Base-by-base conservation (phyloP, 352 stramenopile species). In the Globisporangium abappressorium region DNA sequence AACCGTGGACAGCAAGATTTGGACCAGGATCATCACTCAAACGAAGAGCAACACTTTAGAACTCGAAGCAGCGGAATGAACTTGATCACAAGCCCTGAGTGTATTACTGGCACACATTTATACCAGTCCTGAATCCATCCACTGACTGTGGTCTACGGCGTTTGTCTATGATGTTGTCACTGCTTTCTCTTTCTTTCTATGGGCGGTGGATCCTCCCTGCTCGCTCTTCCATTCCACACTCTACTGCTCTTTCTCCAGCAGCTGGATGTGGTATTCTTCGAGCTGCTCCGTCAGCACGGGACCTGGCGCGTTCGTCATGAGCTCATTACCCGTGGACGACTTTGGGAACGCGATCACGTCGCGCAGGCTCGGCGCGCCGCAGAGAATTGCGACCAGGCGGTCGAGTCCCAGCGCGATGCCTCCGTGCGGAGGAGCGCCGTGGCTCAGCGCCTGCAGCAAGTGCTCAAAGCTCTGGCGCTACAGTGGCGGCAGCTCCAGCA, bases 281-380 rank as follows among this genome's bases (percentile, higher is more conserved):
- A 95, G 77, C 65, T 93, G 87, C 57, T 88, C 74, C 15, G 75
- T 71, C 41, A 87, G 70, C 64, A 93, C 87, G 0, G 80, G 72
- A 0, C 87, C 84, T 1, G 90, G 90, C 1, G 89, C 80, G 33
- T 81, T 92, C 0, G 88, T 96, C 81, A 97, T 92, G 41, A 94
- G 81, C 66, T 97, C 90, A 49, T 94, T 91, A 30, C 90, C 91
- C 8, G 85, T 93, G 3, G 89, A 82, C 8, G 90, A 94, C 74
- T 97, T 97, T 0, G 91, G 91, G 70, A 97, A 97, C 36, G 91
- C 89, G 56, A 97, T 97, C 51, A 97, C 91, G 54, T 97, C 90
- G 9, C 89, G 87, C 47, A 97, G 79, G 61, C 82, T 92, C 20
- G 78, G 75, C 4, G 85, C 82, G 33, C 85, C 85, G 53, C 86